Conservation (phyloP, 805 yeast genomes). For the Saccharomycopsis sp. region DNA sequence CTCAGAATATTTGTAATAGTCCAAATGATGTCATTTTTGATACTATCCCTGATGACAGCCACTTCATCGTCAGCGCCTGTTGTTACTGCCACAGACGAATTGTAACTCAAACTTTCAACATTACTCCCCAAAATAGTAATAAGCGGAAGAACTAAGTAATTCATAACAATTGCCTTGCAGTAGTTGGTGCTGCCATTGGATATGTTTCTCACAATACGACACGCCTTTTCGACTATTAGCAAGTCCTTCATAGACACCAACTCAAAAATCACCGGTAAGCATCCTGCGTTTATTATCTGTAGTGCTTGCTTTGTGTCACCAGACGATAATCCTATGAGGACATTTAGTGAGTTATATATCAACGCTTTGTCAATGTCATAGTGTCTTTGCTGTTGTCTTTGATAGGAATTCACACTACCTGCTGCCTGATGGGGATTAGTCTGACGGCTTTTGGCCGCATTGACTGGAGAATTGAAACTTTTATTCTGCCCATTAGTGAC, state of each 20-base stretch:
- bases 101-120: not conserved
- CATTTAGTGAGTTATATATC: conserved; percentile 2
- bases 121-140: conserved; percentile 8
- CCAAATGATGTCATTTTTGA: conserved; percentile 19
- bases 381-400: not conserved
- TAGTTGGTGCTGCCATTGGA: conserved; percentile 17
- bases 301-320: conserved; percentile 17
- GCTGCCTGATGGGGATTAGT: not conserved
- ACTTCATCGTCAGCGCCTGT: not conserved
- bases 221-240: conserved; percentile 13
- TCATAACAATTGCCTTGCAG: conserved; percentile 15
- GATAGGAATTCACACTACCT: not conserved
- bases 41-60: not conserved
- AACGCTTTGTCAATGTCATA: not conserved
- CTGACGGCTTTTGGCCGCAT: not conserved
- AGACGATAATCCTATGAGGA: conserved; percentile 9
- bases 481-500: not conserved
- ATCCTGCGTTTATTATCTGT: conserved; percentile 16
- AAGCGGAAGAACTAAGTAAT: conserved; percentile 14
- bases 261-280: conserved; percentile 16
- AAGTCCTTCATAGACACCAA: conserved; percentile 9
- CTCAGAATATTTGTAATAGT: conserved; percentile 16
- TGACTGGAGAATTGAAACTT: not conserved
- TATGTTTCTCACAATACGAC: conserved; percentile 16
- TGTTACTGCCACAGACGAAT: not conserved